These are phyloP conservation scores for Hibiscus tridactylites DNA, from an alignment of 345 rosid genomes.

Conservation along the genomic window DNA sequence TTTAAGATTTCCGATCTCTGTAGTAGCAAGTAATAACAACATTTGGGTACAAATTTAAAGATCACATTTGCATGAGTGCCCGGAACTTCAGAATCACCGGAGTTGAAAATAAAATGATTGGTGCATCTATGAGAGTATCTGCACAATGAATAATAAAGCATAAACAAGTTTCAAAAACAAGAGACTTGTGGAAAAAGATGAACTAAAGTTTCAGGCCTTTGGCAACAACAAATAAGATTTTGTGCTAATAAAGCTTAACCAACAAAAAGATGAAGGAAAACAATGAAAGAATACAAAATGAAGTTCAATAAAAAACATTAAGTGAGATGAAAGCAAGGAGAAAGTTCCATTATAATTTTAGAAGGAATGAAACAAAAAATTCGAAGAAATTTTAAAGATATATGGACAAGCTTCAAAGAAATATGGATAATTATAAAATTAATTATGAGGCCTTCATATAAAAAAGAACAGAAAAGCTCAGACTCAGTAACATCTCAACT, in stretches of 20 bases:
- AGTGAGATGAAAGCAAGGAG: neutral
- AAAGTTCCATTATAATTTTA: neutral
- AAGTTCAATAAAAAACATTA: conserved; percentile 10
- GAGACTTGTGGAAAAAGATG: conserved; percentile 12
- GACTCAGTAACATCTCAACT: neutral
- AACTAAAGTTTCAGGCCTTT: conserved; percentile 11
- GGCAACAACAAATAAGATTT: neutral
- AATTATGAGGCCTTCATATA: neutral
- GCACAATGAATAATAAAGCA: conserved; percentile 58
- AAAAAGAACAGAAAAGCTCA: neutral
- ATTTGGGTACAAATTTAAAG: conserved; percentile 46
- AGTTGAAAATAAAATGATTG: conserved; percentile 65
- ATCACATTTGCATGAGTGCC: conserved; percentile 83
- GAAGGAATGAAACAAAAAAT: neutral
- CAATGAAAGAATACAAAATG: conserved; percentile 6
- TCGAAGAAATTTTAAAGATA: neutral
- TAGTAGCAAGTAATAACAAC: conserved; percentile 45
- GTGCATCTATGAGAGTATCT: conserved; percentile 60
- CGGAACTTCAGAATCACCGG: conserved; percentile 80
- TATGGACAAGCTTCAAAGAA: no score
- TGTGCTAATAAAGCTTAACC: neutral
- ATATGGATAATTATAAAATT: neutral
- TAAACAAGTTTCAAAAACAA: conserved; percentile 20
- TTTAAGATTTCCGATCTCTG: conserved; percentile 47
- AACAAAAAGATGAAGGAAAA: neutral